Conservation (phyloP, 768 basidiomycete genomes). For the Imleria badia region DNA sequence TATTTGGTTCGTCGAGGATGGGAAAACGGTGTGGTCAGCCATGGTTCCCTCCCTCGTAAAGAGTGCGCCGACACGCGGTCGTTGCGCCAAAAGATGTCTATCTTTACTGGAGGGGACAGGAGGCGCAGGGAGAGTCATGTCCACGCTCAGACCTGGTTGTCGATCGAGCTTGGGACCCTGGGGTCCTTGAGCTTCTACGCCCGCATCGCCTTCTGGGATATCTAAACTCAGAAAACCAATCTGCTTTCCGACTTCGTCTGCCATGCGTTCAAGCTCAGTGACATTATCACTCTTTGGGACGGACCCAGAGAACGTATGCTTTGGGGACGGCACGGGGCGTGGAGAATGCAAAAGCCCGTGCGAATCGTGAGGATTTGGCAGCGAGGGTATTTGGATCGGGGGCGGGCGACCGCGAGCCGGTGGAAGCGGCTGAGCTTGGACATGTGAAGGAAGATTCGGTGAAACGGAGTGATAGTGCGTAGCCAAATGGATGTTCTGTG, state of each 20-base stretch:
- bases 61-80: slow-evolving; percentile 31
- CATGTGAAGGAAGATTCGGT: slow-evolving; percentile 45
- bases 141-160: slow-evolving; percentile 26
- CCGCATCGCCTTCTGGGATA: slow-evolving; percentile 22
- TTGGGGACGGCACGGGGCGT: slow-evolving; percentile 67
- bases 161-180: slow-evolving; percentile 16
- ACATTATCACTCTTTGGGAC: slow-evolving; percentile 45
- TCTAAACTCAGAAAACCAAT: slow-evolving; percentile 28
- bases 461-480: slow-evolving; percentile 64
- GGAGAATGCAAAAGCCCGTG: slow-evolving; percentile 57
- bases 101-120: slow-evolving; percentile 51
- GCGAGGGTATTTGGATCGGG: slow-evolving; percentile 22
- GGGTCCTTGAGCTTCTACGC: slow-evolving; percentile 18
- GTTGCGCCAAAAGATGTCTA: slow-evolving; percentile 13
- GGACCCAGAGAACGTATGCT: slow-evolving; percentile 43
- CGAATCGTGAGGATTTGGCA: slow-evolving; percentile 32
- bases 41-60: slow-evolving; percentile 22
- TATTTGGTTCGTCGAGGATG: slow-evolving; percentile 15
- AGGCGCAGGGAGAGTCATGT: slow-evolving; percentile 63
- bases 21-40: slow-evolving; percentile 3
- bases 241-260: slow-evolving; percentile 48
- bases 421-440: slow-evolving; percentile 1
- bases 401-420: slow-evolving; percentile 14
- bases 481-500: slow-evolving; percentile 56
- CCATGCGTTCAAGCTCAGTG: slow-evolving; percentile 70